These are phyloP conservation scores for Nitzschia putrida DNA, from an alignment of 108 stramenopile species.

Conservation along the genomic window DNA sequence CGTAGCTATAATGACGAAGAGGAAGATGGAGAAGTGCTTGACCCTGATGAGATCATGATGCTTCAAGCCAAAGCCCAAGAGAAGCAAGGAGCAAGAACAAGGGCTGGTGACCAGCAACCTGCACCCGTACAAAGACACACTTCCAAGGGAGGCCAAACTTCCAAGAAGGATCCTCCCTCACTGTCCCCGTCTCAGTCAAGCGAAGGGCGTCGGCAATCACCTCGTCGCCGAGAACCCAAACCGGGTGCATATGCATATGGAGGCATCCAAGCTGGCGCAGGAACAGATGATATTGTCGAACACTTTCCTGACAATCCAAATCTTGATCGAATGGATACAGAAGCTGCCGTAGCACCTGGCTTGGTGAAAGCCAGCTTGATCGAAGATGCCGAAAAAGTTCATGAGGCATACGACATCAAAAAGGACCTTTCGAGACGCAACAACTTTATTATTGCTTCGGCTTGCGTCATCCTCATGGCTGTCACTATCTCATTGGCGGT, in stretches of 20 bases:
- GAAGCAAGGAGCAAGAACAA: too few species aligned
- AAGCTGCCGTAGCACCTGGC: not conserved
- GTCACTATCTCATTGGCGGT: not conserved
- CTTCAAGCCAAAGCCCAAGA: too few species aligned
- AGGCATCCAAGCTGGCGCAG: not conserved
- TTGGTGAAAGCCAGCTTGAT: constrained; percentile 6
- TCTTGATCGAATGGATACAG: not conserved
- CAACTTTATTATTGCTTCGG: not conserved
- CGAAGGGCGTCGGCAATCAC: not conserved
- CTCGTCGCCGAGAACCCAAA: not conserved
- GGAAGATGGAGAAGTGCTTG: too few species aligned
- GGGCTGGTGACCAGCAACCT: too few species aligned
- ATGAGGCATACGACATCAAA: not conserved
- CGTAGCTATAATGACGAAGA: too few species aligned
- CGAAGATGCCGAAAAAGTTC: constrained; percentile 3
- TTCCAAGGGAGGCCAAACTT: not conserved
- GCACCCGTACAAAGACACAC: too few species aligned
- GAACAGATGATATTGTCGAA: not conserved
- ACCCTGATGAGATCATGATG: too few species aligned
- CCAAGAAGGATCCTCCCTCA: not conserved
- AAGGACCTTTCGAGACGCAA: not conserved
- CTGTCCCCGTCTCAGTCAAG: not conserved
- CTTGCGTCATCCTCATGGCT: not conserved
- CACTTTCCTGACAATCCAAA: not conserved
- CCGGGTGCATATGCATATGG: constrained; percentile 3